These are phyloP conservation scores for Ophiostoma sp. DNA, from an alignment of 2,329 filamentous ascomycete species.

Conservation along the genomic window DNA sequence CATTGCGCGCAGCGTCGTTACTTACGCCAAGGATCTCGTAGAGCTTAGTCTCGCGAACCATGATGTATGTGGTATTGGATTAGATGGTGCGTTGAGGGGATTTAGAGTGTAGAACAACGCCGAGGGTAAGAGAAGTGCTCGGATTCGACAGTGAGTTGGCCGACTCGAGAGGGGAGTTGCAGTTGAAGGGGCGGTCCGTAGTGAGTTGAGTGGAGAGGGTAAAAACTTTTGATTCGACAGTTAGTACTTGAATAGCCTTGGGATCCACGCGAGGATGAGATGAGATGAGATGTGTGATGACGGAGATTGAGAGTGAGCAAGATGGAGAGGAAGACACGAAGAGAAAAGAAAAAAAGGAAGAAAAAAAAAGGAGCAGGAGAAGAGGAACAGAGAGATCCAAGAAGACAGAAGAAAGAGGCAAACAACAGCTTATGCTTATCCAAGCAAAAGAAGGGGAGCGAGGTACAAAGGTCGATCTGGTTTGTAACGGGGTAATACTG, in stretches of 20 bases:
- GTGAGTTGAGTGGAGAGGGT: slow-evolving; percentile 5
- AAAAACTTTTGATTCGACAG: slow-evolving; percentile 9
- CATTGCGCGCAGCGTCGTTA: slow-evolving; percentile 25
- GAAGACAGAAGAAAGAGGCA: slow-evolving; percentile 19
- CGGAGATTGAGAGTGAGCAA: background rate
- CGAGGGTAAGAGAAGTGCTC: background rate
- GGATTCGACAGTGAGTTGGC: background rate
- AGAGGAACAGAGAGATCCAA: background rate
- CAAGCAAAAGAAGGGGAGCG: slow-evolving; percentile 17
- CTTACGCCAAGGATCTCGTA: slow-evolving; percentile 75
- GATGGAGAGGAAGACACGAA: background rate
- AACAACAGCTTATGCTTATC: slow-evolving; percentile 21
- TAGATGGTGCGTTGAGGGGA: background rate
- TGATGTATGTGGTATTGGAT: slow-evolving; percentile 40
- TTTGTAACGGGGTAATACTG: slow-evolving; percentile 13
- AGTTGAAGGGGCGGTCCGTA: background rate
- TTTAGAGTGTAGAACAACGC: background rate
- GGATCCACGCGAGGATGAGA: background rate
- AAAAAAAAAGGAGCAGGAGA: background rate
- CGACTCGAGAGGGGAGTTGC: background rate
- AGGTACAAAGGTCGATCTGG: background rate
- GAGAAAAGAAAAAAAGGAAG: background rate
- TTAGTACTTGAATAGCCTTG: background rate
- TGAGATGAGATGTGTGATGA: background rate
- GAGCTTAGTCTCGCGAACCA: slow-evolving; percentile 74